Evolutionary conservation across 352 stramenopile species (phyloP).

Genomic region (Pythium aristosporum): DNA sequence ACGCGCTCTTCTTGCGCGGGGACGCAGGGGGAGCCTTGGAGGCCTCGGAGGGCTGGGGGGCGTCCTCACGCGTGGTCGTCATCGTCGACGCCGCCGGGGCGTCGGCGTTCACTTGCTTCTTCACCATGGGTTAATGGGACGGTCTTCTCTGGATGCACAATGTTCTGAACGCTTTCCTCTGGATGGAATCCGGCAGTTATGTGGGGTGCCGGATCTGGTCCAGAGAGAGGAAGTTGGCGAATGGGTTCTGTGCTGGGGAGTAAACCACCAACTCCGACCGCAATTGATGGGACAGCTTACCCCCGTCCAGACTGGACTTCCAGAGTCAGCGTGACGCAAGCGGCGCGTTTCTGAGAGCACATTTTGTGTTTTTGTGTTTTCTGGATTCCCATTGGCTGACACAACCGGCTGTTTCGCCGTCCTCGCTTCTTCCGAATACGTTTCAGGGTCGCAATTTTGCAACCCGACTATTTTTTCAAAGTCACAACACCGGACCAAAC

Average conservation of each 20-base stretch:
- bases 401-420: slow-evolving; percentile 9
- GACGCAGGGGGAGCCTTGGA: background rate
- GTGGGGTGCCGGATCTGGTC: slow-evolving; percentile 5
- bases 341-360: slow-evolving; percentile 22
- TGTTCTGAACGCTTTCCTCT: background rate
- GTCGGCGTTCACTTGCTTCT: slow-evolving; percentile 22
- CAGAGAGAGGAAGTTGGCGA: slow-evolving; percentile 18
- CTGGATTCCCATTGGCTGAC: slow-evolving; percentile 11
- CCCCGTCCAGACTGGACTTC: too few species aligned
- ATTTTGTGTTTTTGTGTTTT: slow-evolving; percentile 1
- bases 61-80: slow-evolving; percentile 2
- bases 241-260: background rate
- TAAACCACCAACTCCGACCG: slow-evolving; percentile 2
- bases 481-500: too few species aligned
- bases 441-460: too few species aligned
- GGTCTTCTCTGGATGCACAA: background rate
- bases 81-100: slow-evolving; percentile 11
- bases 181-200: slow-evolving; percentile 3
- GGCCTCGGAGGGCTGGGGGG: background rate
- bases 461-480: too few species aligned
- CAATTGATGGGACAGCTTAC: background rate
- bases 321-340: slow-evolving; percentile 16
- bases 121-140: slow-evolving; percentile 12
- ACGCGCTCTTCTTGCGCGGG: background rate
- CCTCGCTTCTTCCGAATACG: background rate